phyloP scores from a whole-genome alignment of 352 stramenopile species.

The Phytophthora fragariaefolia region DNA sequence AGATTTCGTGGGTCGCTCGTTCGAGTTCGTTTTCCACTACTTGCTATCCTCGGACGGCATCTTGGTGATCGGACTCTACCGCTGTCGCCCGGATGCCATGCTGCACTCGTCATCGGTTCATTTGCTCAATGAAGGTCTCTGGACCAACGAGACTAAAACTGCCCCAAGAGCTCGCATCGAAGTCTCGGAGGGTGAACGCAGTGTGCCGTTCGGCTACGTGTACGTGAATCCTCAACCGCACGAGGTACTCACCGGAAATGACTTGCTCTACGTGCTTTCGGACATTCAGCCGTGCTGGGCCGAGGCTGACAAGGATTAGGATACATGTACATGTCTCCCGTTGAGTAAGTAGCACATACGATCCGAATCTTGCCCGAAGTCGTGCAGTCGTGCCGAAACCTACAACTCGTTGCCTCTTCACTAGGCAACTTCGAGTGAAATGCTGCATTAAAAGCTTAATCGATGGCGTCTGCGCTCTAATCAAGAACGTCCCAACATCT shows the following conservation, averaged over 20 bases:
- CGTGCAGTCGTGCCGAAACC: too few relatives aligned
- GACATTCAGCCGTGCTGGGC: constrained; percentile 83
- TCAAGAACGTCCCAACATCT: too few relatives aligned
- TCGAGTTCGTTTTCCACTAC: constrained; percentile 85
- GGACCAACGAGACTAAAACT: constrained; percentile 21
- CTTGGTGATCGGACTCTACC: constrained; percentile 75
- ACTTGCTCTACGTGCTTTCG: constrained; percentile 84
- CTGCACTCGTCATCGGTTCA: constrained; percentile 33
- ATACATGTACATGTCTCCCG: too few relatives aligned
- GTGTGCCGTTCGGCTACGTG: constrained; percentile 79
- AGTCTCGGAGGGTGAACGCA: constrained; percentile 60
- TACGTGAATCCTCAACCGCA: constrained; percentile 81
- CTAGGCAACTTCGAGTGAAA: too few relatives aligned
- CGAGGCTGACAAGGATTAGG: constrained; percentile 24
- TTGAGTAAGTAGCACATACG: too few relatives aligned
- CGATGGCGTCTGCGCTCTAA: too few relatives aligned
- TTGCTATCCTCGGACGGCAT: constrained; percentile 79
- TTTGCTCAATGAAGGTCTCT: constrained; percentile 15
- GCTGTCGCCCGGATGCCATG: constrained; percentile 64
- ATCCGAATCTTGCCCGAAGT: too few relatives aligned
- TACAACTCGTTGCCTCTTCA: too few relatives aligned
- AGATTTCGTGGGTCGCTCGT: constrained; percentile 82
- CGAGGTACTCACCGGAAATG: constrained; percentile 75
- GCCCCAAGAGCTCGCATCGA: constrained; percentile 50
- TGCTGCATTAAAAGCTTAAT: too few relatives aligned